These are phyloP conservation scores for Aristolochia californica DNA, from an alignment of 164 flowering plant species.

Conservation along the genomic window DNA sequence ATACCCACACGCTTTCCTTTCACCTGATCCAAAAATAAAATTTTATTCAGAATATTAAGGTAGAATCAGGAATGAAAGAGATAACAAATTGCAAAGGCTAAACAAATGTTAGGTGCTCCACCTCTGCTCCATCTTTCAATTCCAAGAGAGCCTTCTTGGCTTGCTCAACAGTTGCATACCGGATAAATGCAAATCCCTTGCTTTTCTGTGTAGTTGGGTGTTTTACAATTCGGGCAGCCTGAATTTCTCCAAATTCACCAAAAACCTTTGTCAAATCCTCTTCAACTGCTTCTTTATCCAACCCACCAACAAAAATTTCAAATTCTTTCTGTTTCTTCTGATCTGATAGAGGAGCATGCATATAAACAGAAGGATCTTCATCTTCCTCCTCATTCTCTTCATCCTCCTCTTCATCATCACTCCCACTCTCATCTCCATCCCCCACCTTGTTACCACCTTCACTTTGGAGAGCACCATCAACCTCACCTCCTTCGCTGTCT, in stretches of 20 bases:
- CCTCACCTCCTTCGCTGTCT: conserved; percentile 2
- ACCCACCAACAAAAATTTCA: conserved; percentile 34
- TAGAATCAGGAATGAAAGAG: background rate
- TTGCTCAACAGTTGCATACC: conserved; percentile 32
- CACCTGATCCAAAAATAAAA: conserved; percentile 19
- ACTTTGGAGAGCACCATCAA: conserved; percentile 5
- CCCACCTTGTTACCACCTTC: conserved; percentile 7
- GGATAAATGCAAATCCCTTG: conserved; percentile 38
- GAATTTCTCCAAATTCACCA: conserved; percentile 28
- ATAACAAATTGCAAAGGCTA: background rate
- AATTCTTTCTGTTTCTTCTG: conserved; percentile 23
- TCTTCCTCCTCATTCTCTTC: conserved; percentile 16
- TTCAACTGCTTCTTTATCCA: conserved; percentile 29
- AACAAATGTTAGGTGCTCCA: conserved; percentile 1
- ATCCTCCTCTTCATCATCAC: conserved; percentile 10
- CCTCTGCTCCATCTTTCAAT: conserved; percentile 36
- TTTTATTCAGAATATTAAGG: background rate
- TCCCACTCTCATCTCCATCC: conserved; percentile 7
- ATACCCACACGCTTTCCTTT: conserved; percentile 26
- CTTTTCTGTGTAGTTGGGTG: conserved; percentile 26
- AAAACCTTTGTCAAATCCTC: conserved; percentile 32
- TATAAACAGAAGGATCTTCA: conserved; percentile 15
- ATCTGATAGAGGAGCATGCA: conserved; percentile 17
- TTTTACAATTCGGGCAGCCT: conserved; percentile 22
- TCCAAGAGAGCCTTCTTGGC: conserved; percentile 28